phyloP scores from a whole-genome alignment of 371 early-diverging fungal genomes.

The Saksenaea vasiformis region DNA sequence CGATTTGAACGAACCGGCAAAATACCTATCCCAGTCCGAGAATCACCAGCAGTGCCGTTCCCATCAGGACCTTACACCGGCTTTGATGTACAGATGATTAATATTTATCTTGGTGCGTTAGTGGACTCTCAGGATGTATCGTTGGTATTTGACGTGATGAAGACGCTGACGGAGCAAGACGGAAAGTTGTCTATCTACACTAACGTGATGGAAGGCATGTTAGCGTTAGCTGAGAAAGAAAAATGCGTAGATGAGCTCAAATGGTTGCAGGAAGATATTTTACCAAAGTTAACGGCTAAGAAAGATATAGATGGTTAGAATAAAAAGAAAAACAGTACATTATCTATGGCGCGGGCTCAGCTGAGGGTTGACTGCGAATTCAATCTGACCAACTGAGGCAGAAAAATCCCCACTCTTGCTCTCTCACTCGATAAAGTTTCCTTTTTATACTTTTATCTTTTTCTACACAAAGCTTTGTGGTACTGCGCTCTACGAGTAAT shows the following conservation, averaged over 20 bases:
- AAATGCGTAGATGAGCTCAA: conserved; percentile 8
- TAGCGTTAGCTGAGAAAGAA: conserved; percentile 3
- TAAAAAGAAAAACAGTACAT: neutral
- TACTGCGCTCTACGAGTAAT: neutral
- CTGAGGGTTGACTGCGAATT: no score
- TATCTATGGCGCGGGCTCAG: no score
- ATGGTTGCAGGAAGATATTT: conserved; percentile 7
- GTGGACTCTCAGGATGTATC: conserved; percentile 44
- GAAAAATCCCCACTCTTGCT: neutral
- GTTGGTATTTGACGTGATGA: conserved; percentile 42
- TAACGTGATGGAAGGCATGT: neutral
- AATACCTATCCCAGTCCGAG: conserved; percentile 45
- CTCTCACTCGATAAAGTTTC: neutral
- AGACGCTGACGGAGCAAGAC: conserved; percentile 27
- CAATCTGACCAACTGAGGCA: no score
- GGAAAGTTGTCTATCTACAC: neutral
- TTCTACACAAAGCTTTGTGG: neutral
- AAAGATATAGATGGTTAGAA: conserved; percentile 1
- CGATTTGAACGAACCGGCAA: conserved; percentile 39
- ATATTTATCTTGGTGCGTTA: conserved; percentile 36
- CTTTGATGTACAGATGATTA: conserved; percentile 41
- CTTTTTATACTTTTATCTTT: neutral
- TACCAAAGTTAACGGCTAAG: neutral
- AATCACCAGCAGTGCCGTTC: conserved; percentile 39
- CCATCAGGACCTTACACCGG: conserved; percentile 47